Evolutionary conservation across 176 grass and related monocot genomes (phyloP).

Genomic region (Poa pratensis): DNA sequence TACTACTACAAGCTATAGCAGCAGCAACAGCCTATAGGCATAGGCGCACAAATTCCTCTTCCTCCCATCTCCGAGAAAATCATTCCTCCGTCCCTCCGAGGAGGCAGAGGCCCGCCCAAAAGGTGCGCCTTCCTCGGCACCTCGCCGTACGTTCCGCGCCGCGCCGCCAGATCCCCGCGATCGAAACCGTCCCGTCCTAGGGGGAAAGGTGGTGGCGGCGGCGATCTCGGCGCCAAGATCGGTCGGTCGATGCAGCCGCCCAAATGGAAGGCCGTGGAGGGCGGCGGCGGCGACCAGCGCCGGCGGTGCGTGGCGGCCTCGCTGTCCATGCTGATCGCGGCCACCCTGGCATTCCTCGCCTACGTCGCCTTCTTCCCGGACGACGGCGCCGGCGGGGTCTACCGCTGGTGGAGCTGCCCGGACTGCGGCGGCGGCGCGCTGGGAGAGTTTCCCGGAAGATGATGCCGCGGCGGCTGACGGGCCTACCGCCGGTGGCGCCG

Average conservation of each 20-base stretch:
- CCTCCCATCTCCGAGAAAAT: slow-evolving; percentile 9
- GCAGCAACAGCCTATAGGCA: neutral
- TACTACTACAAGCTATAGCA: neutral
- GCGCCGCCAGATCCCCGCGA: slow-evolving; percentile 36
- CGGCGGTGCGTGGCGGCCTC: slow-evolving; percentile 55
- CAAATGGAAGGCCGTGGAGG: slow-evolving; percentile 56
- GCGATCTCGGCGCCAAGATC: slow-evolving; percentile 23
- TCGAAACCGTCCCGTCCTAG: neutral
- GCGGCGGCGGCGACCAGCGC: slow-evolving; percentile 33
- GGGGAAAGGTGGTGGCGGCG: slow-evolving; percentile 2
- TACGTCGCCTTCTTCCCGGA: slow-evolving; percentile 59
- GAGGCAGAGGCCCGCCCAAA: neutral
- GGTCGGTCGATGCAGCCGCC: slow-evolving; percentile 24
- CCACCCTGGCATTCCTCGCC: slow-evolving; percentile 62
- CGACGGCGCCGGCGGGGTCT: slow-evolving; percentile 46
- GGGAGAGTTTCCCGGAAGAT: slow-evolving; percentile 29
- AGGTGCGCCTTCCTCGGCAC: slow-evolving; percentile 26
- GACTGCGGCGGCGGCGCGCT: slow-evolving; percentile 7
- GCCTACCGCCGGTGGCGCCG: neutral
- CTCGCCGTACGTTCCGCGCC: slow-evolving; percentile 29
- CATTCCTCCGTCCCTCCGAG: slow-evolving; percentile 28
- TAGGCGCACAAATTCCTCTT: slow-evolving; percentile 1
- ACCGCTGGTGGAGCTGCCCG: slow-evolving; percentile 52
- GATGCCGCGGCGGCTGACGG: neutral
- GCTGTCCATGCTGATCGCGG: slow-evolving; percentile 53